Evolutionary conservation across 2,329 filamentous ascomycete genomes (phyloP).

Genomic region (Aspergillus brunneoviolaceus): DNA sequence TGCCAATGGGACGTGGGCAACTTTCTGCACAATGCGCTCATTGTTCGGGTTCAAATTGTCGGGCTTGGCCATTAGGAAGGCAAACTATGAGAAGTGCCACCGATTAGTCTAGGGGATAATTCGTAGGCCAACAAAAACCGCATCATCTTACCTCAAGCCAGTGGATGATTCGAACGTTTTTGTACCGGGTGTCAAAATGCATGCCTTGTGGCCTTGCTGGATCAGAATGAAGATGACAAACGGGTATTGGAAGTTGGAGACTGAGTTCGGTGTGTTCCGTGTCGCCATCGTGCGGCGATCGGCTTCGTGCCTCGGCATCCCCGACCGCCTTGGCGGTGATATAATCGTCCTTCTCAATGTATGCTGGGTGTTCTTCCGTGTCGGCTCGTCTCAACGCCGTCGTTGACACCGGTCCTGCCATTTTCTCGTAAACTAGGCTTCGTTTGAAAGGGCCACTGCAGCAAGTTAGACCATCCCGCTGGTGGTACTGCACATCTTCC

Average conservation of each 20-base stretch:
- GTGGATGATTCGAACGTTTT: constrained; percentile 14
- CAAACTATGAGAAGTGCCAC: constrained; percentile 9
- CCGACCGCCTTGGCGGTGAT: constrained; percentile 1
- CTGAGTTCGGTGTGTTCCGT: constrained; percentile 10
- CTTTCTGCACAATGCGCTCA: constrained; percentile 10
- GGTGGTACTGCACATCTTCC: constrained; percentile 16
- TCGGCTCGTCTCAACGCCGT: constrained; percentile 1
- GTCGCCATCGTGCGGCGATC: not conserved
- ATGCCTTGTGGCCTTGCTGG: constrained; percentile 8
- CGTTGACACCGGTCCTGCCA: constrained; percentile 1
- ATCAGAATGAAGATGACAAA: constrained; percentile 10
- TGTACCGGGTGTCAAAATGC: constrained; percentile 17
- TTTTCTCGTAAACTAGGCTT: constrained; percentile 10
- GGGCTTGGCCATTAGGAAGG: constrained; percentile 6
- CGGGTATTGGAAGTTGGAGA: constrained; percentile 12
- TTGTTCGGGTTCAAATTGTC: not conserved
- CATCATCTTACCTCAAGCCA: constrained; percentile 17
- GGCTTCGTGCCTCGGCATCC: constrained; percentile 2
- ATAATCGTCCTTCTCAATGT: not conserved
- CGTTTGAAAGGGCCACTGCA: constrained; percentile 15
- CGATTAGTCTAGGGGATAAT: not conserved
- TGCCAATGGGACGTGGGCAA: constrained; percentile 7
- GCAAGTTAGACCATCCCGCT: constrained; percentile 11
- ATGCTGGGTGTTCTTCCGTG: constrained; percentile 4
- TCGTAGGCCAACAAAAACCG: not conserved